These are phyloP conservation scores for Osmanthus fragrans DNA, from an alignment of 257 asterid species.

Conservation along the genomic window DNA sequence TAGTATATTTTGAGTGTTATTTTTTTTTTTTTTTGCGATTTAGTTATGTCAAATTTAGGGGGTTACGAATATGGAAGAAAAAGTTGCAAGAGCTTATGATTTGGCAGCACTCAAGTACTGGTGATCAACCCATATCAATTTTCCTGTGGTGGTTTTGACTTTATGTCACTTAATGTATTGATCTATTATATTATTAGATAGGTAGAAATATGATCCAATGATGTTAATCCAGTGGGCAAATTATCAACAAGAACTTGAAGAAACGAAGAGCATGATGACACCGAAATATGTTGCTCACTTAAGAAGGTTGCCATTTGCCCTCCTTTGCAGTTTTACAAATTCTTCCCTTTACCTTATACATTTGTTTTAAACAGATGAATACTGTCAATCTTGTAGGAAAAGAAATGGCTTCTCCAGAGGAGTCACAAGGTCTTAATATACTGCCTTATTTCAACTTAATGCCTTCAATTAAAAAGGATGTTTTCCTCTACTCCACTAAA, in stretches of 20 bases:
- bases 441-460: background rate
- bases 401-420: conserved; percentile 99
- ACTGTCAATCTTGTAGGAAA: conserved; percentile 46
- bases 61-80: conserved; percentile 97
- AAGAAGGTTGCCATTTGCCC: conserved; percentile 54
- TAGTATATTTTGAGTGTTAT: too few species aligned
- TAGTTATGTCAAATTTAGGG: too few species aligned
- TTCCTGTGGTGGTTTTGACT: conserved; percentile 49
- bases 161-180: too few species aligned
- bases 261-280: conserved; percentile 86
- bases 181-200: too few species aligned
- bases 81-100: conserved; percentile 98
- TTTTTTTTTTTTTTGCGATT: too few species aligned
- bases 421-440: conserved; percentile 84
- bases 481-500: conserved; percentile 16
- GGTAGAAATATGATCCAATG: background rate
- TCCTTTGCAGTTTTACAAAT: background rate
- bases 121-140: conserved; percentile 95
- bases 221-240: conserved; percentile 63
- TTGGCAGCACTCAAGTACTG: too few species aligned
- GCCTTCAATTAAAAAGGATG: background rate
- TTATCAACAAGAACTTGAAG: conserved; percentile 80
- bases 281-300: conserved; percentile 93
- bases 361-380: background rate
- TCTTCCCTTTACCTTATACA: background rate